These are phyloP conservation scores for Talaromyces thailandensis DNA, from an alignment of 495 filamentous ascomycete species.

Conservation along the genomic window DNA sequence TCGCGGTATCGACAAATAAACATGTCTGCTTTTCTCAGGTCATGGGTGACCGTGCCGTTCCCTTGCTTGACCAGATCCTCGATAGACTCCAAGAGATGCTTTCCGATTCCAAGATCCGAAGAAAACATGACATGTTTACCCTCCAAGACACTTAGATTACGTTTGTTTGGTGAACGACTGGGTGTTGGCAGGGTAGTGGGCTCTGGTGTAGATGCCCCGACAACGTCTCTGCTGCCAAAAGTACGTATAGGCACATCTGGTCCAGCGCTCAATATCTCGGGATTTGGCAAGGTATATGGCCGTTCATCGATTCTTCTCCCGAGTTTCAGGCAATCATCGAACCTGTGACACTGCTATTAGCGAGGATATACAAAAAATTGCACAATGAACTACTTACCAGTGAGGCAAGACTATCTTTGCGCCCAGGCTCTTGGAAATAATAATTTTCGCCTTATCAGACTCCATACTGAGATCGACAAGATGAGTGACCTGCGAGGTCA, in stretches of 20 bases:
- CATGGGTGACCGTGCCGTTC: conserved; percentile 57
- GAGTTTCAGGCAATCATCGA: conserved; percentile 91
- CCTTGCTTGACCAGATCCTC: conserved; percentile 57
- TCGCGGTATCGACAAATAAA: conserved; percentile 84
- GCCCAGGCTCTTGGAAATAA: conserved; percentile 51
- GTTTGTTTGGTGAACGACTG: conserved; percentile 19
- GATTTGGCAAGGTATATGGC: conserved; percentile 82
- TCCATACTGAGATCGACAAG: conserved; percentile 76
- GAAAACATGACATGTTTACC: conserved; percentile 48
- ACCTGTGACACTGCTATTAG: conserved; percentile 43
- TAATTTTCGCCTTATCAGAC: conserved; percentile 59
- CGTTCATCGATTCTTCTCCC: conserved; percentile 77
- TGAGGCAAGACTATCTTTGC: conserved; percentile 89
- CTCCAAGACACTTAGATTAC: conserved; percentile 41
- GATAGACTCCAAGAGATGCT: conserved; percentile 56
- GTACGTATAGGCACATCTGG: conserved; percentile 46
- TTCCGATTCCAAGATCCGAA: conserved; percentile 60
- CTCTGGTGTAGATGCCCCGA: conserved; percentile 63
- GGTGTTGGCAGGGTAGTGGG: conserved; percentile 46
- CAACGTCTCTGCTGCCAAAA: conserved; percentile 48
- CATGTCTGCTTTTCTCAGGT: conserved; percentile 64
- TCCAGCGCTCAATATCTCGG: conserved; percentile 57
- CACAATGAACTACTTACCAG: conserved; percentile 49
- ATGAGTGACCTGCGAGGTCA: conserved; percentile 74
- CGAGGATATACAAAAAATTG: not conserved